A percentile compares a stretch with the other conserved stretches of the same genome.
phyloP scores from a whole-genome alignment of 2,329 filamentous ascomycete species.

The Knufia petricola region DNA sequence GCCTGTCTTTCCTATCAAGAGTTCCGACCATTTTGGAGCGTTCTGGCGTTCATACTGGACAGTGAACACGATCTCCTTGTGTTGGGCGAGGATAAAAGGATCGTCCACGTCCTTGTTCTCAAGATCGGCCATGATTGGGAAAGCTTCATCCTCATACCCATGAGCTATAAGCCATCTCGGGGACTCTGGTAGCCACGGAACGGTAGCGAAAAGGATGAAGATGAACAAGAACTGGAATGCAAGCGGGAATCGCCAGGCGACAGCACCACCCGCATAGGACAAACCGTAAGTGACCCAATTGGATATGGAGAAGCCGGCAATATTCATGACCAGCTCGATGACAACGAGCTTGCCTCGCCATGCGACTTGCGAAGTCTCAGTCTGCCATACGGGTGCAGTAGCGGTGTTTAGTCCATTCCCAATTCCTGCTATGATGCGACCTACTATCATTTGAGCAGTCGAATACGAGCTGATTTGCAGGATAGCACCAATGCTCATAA shows the following conservation, averaged over 20 bases:
- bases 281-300: constrained; percentile 47
- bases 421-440: constrained; percentile 37
- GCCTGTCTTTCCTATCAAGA: constrained; percentile 39
- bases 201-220: constrained; percentile 35
- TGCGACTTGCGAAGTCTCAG: constrained; percentile 38
- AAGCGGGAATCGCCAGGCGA: constrained; percentile 40
- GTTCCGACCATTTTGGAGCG: constrained; percentile 40
- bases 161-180: constrained; percentile 40
- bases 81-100: constrained; percentile 36
- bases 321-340: constrained; percentile 43
- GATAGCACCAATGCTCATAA: constrained; percentile 42
- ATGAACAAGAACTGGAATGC: constrained; percentile 44
- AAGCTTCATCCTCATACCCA: constrained; percentile 37
- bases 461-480: constrained; percentile 39
- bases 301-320: constrained; percentile 40
- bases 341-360: constrained; percentile 40
- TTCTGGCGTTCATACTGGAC: constrained; percentile 43
- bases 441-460: constrained; percentile 43
- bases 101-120: constrained; percentile 37
- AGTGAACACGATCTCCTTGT: constrained; percentile 40
- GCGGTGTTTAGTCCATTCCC: constrained; percentile 45
- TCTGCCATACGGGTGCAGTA: constrained; percentile 43
- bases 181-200: constrained; percentile 40
- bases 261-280: constrained; percentile 34
- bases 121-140: constrained; percentile 41